A percentile compares a stretch with the other conserved stretches of the same genome.
These are phyloP conservation scores for Mercurialis annua DNA, from an alignment of 345 rosid genomes.

Conservation along the genomic window DNA sequence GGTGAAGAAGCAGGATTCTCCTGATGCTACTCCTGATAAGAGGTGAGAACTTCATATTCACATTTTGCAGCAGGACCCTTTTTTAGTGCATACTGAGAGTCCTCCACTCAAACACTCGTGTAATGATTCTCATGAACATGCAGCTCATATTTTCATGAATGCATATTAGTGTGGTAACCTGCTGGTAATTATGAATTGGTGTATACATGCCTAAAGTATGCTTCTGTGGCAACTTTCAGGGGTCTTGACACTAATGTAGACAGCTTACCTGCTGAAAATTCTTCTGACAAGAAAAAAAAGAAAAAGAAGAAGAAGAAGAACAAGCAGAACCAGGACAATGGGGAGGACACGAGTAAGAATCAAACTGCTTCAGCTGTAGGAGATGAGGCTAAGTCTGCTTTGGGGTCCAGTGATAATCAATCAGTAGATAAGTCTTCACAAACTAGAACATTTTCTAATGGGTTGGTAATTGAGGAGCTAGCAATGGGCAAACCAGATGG, in stretches of 20 bases:
- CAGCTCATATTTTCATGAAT: not conserved
- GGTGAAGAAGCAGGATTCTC: constrained; percentile 33
- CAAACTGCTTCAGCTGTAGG: constrained; percentile 28
- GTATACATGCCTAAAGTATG: constrained; percentile 5
- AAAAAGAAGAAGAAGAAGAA: constrained; percentile 64
- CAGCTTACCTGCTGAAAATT: constrained; percentile 30
- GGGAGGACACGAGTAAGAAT: constrained; percentile 17
- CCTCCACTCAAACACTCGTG: too few species aligned
- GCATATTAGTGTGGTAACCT: constrained; percentile 1
- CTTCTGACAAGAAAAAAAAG: constrained; percentile 58
- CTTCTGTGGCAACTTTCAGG: constrained; percentile 28
- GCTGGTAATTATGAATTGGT: constrained; percentile 2
- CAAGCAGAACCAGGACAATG: constrained; percentile 50
- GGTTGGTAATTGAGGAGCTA: constrained; percentile 79
- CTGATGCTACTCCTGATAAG: constrained; percentile 23
- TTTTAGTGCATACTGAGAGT: not conserved
- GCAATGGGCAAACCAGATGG: constrained; percentile 87
- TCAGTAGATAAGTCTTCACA: constrained; percentile 52
- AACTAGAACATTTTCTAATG: constrained; percentile 70
- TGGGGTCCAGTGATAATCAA: constrained; percentile 32
- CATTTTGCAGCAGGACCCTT: not conserved
- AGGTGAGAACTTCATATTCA: constrained; percentile 35
- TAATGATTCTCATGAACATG: not conserved
- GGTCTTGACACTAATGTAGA: constrained; percentile 25
- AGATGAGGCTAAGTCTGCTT: constrained; percentile 31